Conservation (phyloP, 257 asterid genomes). For the Solanum habrochaites region DNA sequence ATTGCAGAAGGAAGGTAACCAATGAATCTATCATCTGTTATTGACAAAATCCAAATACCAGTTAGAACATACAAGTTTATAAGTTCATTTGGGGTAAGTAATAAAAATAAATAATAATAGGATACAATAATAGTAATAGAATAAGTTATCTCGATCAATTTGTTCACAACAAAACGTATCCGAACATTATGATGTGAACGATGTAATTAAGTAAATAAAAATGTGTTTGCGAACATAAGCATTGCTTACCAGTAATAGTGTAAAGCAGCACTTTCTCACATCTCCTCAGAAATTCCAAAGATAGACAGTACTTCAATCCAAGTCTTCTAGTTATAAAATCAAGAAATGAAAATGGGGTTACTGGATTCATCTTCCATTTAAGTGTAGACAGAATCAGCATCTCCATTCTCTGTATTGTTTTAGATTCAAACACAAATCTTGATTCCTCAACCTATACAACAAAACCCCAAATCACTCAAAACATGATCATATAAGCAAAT, state of each 20-base stretch:
- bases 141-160: neutral
- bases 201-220: neutral
- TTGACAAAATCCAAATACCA: neutral
- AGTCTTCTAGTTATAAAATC: conserved; percentile 30
- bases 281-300: conserved; percentile 31
- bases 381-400: conserved; percentile 41
- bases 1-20: conserved; percentile 56
- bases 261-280: conserved; percentile 45
- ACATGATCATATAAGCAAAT: neutral
- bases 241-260: conserved; percentile 27
- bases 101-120: too few species aligned
- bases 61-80: neutral
- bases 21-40: conserved; percentile 61
- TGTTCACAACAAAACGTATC: too few species aligned
- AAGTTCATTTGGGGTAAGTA: neutral
- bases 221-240: neutral
- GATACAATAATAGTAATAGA: too few species aligned
- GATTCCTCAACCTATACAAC: conserved; percentile 36
- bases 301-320: conserved; percentile 5
- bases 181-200: too few species aligned
- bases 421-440: conserved; percentile 40
- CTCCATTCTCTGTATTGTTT: conserved; percentile 66
- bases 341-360: conserved; percentile 46
- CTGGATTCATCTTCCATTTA: conserved; percentile 67
- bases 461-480: neutral